Percentiles rank a stretch among this genome's conserved stretches.
Conservation (phyloP, 148 eudicot genomes). For the Amaranthus palmeri region DNA sequence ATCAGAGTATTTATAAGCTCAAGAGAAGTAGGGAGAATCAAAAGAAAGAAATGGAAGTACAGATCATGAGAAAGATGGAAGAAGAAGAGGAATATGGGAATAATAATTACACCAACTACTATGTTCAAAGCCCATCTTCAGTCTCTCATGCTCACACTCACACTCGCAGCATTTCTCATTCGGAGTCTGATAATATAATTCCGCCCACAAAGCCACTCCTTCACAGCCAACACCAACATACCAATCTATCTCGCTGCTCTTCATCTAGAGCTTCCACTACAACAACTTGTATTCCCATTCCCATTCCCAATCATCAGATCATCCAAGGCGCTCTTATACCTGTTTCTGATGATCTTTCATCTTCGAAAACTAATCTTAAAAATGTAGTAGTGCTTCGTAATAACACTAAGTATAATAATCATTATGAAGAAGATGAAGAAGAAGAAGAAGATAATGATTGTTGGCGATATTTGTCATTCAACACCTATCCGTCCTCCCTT, state of each 20-base stretch:
- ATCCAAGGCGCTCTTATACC: not conserved
- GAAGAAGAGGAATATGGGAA: slow-evolving; percentile 9
- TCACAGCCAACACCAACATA: not conserved
- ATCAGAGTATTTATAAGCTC: too few species aligned
- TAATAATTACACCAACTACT: slow-evolving; percentile 24
- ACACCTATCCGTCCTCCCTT: slow-evolving; percentile 26
- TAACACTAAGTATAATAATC: not conserved
- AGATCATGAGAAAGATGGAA: slow-evolving; percentile 7
- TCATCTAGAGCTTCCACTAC: slow-evolving; percentile 47
- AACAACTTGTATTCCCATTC: slow-evolving; percentile 15
- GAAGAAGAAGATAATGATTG: slow-evolving; percentile 23
- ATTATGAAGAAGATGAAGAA: slow-evolving; percentile 1
- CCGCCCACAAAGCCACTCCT: not conserved
- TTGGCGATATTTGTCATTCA: slow-evolving; percentile 46
- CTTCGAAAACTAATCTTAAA: not conserved
- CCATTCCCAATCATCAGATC: not conserved
- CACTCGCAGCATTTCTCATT: not conserved
- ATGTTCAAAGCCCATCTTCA: slow-evolving; percentile 64
- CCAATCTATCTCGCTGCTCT: slow-evolving; percentile 37
- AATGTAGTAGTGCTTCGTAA: not conserved
- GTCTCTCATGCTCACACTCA: slow-evolving; percentile 34
- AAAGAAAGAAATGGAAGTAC: too few species aligned
- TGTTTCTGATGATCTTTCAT: slow-evolving; percentile 4
- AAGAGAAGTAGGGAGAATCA: too few species aligned
- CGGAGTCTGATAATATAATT: not conserved